Percentiles rank a stretch among this genome's conserved stretches.
These are phyloP conservation scores for Didymella arachidicola DNA, from an alignment of 2,329 filamentous ascomycete species.

Conservation along the genomic window DNA sequence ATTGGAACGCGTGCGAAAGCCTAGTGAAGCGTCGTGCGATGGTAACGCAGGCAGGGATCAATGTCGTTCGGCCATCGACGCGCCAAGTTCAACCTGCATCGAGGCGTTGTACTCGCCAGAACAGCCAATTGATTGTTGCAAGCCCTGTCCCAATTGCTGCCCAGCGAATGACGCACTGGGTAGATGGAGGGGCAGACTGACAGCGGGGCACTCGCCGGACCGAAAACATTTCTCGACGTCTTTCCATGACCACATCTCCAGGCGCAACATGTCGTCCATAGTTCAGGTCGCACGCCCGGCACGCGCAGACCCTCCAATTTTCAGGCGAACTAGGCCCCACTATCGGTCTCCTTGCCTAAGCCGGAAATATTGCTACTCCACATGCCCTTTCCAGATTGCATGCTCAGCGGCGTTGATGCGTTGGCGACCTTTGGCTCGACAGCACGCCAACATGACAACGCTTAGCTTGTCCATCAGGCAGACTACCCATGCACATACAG, in stretches of 20 bases:
- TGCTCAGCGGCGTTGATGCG: constrained; percentile 49
- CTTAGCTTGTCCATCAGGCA: constrained; percentile 50
- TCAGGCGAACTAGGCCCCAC: constrained; percentile 27
- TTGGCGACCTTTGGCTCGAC: constrained; percentile 43
- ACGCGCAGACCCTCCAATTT: constrained; percentile 24
- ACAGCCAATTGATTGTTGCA: constrained; percentile 34
- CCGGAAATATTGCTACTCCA: constrained; percentile 40
- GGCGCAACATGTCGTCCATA: constrained; percentile 25
- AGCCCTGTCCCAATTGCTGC: constrained; percentile 26
- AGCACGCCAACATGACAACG: constrained; percentile 54
- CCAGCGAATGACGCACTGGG: constrained; percentile 41
- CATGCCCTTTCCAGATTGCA: constrained; percentile 51
- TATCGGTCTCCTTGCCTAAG: constrained; percentile 40
- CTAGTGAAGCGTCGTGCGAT: constrained; percentile 33
- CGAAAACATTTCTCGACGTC: constrained; percentile 39
- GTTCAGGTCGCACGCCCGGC: constrained; percentile 25
- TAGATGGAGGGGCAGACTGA: constrained; percentile 34
- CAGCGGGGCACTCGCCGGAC: constrained; percentile 37
- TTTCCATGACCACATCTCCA: constrained; percentile 30
- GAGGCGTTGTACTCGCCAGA: constrained; percentile 35
- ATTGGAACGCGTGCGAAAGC: constrained; percentile 32
- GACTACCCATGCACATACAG: constrained; percentile 52
- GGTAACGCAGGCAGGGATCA: constrained; percentile 32
- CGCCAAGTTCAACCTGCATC: constrained; percentile 34
- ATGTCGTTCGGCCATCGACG: constrained; percentile 30